Conservation (phyloP, 208 protist genomes). For the Wallacemonas sp. region DNA sequence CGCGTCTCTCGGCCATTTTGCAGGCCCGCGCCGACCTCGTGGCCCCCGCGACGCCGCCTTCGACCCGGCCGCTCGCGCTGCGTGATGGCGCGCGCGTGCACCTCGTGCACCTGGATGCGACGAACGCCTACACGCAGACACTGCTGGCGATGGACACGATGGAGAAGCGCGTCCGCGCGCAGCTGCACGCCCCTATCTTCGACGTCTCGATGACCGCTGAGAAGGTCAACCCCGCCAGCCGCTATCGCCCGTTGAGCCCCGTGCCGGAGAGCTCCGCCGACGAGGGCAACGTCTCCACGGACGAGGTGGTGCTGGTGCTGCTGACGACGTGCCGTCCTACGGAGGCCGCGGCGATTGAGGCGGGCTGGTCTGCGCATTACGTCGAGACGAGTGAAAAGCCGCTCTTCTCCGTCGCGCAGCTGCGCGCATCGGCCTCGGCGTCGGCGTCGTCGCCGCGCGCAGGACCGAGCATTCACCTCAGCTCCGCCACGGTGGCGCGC, state of each 20-base stretch:
- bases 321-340: not conserved
- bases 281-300: not conserved
- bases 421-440: not conserved
- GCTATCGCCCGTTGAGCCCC: not conserved
- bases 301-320: not conserved
- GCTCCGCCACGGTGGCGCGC: not conserved
- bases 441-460: not conserved
- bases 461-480: not conserved
- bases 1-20: not conserved
- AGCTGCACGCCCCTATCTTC: constrained; percentile 12
- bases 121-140: not conserved
- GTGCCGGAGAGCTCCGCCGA: not conserved
- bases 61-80: not conserved
- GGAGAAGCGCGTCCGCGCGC: constrained; percentile 1
- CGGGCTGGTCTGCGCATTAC: not conserved
- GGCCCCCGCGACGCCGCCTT: not conserved
- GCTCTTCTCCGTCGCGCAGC: not conserved
- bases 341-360: constrained; percentile 1
- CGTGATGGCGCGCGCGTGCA: not conserved
- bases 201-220: not conserved
- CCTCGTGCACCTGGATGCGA: constrained; percentile 4
- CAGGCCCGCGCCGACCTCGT: not conserved
- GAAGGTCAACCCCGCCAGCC: not conserved
- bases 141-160: not conserved
- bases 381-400: not conserved